Base-by-base conservation (phyloP, 2,329 filamentous ascomycete species). In the Microsporum audouinii region DNA sequence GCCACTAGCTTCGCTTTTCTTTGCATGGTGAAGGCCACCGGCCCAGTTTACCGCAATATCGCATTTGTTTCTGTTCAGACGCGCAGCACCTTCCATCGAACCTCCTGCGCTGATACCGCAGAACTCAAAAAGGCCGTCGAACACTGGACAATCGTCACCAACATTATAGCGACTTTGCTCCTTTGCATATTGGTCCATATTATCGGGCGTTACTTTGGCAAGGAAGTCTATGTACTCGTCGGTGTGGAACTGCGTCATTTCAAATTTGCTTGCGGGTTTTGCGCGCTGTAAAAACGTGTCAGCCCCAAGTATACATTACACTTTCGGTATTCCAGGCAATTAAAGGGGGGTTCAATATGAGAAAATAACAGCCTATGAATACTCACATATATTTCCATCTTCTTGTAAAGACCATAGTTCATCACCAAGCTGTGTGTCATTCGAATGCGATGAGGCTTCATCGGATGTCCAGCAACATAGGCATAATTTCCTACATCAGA, bases 401-500 rank as follows among this genome's bases (percentile, higher is more conserved):
- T 85, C 71, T 86, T 86, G 74, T 88, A 87, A n/a, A 87, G 76
- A 58, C 83, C 83, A 71, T 87, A 87, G 72, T 87, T 87, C 84
- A 88, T 87, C 65, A 87, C 84, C 70, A 88, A 73, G 65, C 78
- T 81, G 69, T 82, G 80, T 55, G 80, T 84, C 80, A 88, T 85
- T 66, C 85, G 79, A 75, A 88, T 87, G 65, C 85, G 78, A 70
- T 84, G 82, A 41, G 83, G 83, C 73, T 86, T 86, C 84, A 86
- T 86, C 38, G 84, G 83, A 74, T 84, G 83, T n/a, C 82, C 82
- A 10, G 83, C 80, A 62, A 95, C 90, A 71, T 97, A 97, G 72
- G 92, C 91, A 79, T 96, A 97, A 76, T 97, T 97, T 66, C 92
- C 92, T 71, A 97, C 94, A 77, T 97, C 92, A 2, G 89, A 95